phyloP scores from a whole-genome alignment of 306 rosid genomes.

The Medicago arabica region DNA sequence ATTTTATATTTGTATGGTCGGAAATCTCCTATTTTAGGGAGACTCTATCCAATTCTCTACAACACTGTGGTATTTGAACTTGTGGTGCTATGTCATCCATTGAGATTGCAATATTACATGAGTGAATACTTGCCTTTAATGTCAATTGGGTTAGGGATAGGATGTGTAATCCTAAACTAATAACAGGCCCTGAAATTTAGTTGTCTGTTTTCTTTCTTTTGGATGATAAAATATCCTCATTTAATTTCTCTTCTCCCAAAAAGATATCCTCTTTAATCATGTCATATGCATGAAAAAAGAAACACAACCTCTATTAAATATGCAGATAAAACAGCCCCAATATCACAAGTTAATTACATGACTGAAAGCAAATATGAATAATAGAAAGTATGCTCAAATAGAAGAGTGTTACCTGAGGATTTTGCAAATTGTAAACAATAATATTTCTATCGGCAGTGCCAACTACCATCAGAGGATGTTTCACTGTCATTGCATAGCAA shows the following conservation, averaged over 20 bases:
- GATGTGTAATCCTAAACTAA: not conserved
- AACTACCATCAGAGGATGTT: slow-evolving; percentile 91
- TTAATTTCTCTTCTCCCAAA: not conserved
- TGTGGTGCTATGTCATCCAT: not conserved
- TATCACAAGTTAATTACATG: slow-evolving; percentile 17
- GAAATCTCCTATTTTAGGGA: slow-evolving; percentile 8
- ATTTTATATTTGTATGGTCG: not conserved
- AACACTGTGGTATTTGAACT: slow-evolving; percentile 17
- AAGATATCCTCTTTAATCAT: slow-evolving; percentile 4
- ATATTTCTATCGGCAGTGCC: slow-evolving; percentile 96
- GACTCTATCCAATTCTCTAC: not conserved
- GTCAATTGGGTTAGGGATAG: not conserved
- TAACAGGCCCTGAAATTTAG: slow-evolving; percentile 1
- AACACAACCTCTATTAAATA: slow-evolving; percentile 6
- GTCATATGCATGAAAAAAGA: slow-evolving; percentile 18
- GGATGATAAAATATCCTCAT: slow-evolving; percentile 13
- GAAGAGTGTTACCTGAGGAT: slow-evolving; percentile 71
- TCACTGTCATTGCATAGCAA: slow-evolving; percentile 81
- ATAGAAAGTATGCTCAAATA: slow-evolving; percentile 16
- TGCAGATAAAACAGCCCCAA: slow-evolving; percentile 17
- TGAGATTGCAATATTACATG: not conserved
- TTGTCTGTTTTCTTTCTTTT: slow-evolving; percentile 16
- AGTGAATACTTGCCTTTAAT: slow-evolving; percentile 5
- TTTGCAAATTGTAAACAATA: slow-evolving; percentile 84
- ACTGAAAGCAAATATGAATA: slow-evolving; percentile 23